Base-by-base conservation (phyloP, 371 early-diverging fungal genomes). In the Syncephalastrum sp. region DNA sequence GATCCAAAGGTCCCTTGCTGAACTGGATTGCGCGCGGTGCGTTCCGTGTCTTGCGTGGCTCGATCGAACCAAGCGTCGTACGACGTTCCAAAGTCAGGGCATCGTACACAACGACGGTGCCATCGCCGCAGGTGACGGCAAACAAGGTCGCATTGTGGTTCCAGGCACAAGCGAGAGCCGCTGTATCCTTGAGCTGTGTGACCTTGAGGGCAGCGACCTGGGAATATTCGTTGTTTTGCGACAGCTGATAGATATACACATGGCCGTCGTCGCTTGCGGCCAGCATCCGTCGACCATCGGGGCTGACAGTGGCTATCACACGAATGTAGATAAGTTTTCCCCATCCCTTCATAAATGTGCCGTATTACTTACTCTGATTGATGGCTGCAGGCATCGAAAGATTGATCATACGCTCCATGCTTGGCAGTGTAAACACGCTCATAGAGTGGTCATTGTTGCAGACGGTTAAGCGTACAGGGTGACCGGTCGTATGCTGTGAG, bases 401-500 rank as follows among this genome's bases (percentile, higher is more conserved):
- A 16, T 69, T 81, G 5, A 83, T 65, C 15, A 91, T 59, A 13
- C 83, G 77, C 46, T 85, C 75, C 57, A 93, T 72, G 41, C 68
- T 77, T 2, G 91, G 90, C 7, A 93, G 62, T 3, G 85, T 70
- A 59, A 83, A 90, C 5, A 93, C 82, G 69, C 90, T 91, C 67
- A 96, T 89, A 12, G 89, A 91, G 61, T 91, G 85, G 65, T 96
- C 97, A 63, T 95, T 96, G 74, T 93, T 96, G 75, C 94, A 91
- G 24, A 94, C 82, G 16, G 92, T 66, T 44, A 94, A 43, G 47
- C 65, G 60, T 33, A 54, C 13, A 5, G 55, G 59, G 19, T 54
- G 16, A 19, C 56, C 21, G 33, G 13, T 21, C 54, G 77, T 63
- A 52, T 52, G n/a, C 21, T 33, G 23, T 17, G 57, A 59, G 14